Percentiles rank a stretch among this genome's conserved stretches.
Conservation (phyloP, 1,139 yeast species). For the Debaryomyces udenii region DNA sequence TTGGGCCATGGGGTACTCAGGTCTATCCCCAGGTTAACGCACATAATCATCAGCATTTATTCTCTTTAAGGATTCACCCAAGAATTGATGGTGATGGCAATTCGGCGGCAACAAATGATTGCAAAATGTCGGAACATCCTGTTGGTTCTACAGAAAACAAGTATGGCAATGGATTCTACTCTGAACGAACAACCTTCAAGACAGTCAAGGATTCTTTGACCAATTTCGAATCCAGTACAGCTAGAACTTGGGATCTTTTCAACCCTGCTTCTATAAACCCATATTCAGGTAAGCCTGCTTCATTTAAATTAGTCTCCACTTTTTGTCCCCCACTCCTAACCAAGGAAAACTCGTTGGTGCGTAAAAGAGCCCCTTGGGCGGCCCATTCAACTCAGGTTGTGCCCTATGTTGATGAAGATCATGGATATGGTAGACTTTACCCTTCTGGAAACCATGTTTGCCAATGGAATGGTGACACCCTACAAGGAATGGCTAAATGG, state of each 20-base stretch:
- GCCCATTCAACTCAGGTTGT: conserved; percentile 66
- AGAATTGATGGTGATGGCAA: conserved; percentile 79
- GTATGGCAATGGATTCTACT: conserved; percentile 74
- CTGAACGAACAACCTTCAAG: conserved; percentile 64
- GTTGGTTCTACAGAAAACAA: conserved; percentile 67
- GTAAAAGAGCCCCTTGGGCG: conserved; percentile 85
- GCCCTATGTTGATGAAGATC: conserved; percentile 60
- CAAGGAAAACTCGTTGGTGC: conserved; percentile 70
- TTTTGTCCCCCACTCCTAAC: conserved; percentile 76
- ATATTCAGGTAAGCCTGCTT: conserved; percentile 73
- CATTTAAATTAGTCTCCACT: conserved; percentile 77
- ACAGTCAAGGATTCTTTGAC: conserved; percentile 71
- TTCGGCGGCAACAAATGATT: conserved; percentile 73
- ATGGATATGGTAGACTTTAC: conserved; percentile 60
- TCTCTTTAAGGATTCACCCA: conserved; percentile 78
- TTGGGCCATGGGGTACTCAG: conserved; percentile 77
- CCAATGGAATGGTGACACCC: conserved; percentile 78
- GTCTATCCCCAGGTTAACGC: conserved; percentile 84
- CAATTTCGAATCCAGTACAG: conserved; percentile 59
- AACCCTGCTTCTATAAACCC: conserved; percentile 69
- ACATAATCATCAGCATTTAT: conserved; percentile 84
- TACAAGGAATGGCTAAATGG: conserved; percentile 73
- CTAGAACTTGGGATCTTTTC: conserved; percentile 79
- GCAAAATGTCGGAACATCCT: conserved; percentile 58
- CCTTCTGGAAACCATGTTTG: conserved; percentile 84